Base-by-base conservation (phyloP, 352 stramenopile species). In the Globisporangium cederbergense region DNA sequence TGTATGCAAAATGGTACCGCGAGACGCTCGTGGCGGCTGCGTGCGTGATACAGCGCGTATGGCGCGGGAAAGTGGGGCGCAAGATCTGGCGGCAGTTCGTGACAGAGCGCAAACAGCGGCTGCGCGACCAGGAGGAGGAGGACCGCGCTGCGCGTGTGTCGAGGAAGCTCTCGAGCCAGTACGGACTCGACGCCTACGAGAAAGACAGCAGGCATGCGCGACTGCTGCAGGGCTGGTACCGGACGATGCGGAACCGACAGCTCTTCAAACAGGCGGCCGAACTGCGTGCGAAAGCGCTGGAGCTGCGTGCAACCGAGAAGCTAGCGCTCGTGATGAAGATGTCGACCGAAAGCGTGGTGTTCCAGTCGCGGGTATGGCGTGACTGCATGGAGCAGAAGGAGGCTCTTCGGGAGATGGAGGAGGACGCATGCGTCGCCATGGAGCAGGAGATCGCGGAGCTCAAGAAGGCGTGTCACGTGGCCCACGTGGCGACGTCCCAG, bases 281-380 rank as follows among this genome's bases (percentile, higher is more conserved):
- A 0, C 60, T 54, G 1, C 77, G 70, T 13, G 56, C 55, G 8
- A 64, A 46, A 25, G 57, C 67, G 46, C 63, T 74, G 5, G 67
- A 71, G 10, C 46, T 25, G 0, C 58, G 68, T 32, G 85, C 76
- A 7, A 42, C 64, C 11, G 68, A 75, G 3, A 88, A 81, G 45
- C 56, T 91, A 4, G 38, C 36, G 0, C 45, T 56, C 1, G 62
- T 75, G 46, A 72, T 79, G 36, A 61, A 59, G 9, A 72, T 70
- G 59, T 70, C 72, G 49, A 76, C 66, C 16, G 68, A 67, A 22
- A 77, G 71, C 61, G 76, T 88, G 22, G 62, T 89, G 13, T 93
- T 90, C 60, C 85, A 90, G 50, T 79, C 85, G 43, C 72, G 71
- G 7, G 81, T 91, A 16, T 93, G 85, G 85, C 74, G 75, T 1